These are phyloP conservation scores for Heliamphora exappendiculata DNA, from an alignment of 148 eudicot genomes.

Conservation along the genomic window DNA sequence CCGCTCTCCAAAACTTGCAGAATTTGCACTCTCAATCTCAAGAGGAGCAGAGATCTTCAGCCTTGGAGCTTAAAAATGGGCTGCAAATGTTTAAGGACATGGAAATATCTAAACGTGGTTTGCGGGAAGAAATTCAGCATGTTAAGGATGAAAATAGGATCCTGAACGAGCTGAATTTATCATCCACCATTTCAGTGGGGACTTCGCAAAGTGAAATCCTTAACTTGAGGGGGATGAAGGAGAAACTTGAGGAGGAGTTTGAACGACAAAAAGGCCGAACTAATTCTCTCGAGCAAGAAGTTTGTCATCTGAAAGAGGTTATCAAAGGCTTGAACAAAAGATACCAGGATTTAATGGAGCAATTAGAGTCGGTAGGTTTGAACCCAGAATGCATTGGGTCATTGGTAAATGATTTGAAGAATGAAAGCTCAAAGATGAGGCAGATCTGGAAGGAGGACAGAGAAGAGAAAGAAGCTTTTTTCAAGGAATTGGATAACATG, in stretches of 20 bases:
- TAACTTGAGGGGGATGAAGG: constrained; percentile 53
- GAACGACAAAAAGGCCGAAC: constrained; percentile 46
- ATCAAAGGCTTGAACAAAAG: constrained; percentile 46
- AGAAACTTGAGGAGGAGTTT: constrained; percentile 72
- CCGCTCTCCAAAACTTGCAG: constrained; percentile 50
- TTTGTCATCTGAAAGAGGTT: constrained; percentile 52
- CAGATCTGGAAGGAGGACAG: constrained; percentile 37
- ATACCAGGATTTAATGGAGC: constrained; percentile 48
- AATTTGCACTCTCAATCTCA: constrained; percentile 64
- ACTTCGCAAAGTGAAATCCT: constrained; percentile 47
- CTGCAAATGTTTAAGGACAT: constrained; percentile 61
- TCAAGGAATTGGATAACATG: constrained; percentile 46
- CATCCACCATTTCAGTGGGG: constrained; percentile 38
- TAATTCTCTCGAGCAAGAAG: constrained; percentile 50
- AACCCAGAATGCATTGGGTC: constrained; percentile 48
- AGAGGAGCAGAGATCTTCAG: constrained; percentile 65
- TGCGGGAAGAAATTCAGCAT: constrained; percentile 50
- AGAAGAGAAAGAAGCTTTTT: constrained; percentile 46
- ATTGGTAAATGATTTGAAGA: constrained; percentile 47
- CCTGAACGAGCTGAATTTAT: constrained; percentile 39
- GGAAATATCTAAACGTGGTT: constrained; percentile 46
- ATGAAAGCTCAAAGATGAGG: constrained; percentile 61
- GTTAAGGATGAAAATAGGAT: constrained; percentile 57
- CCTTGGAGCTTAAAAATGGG: constrained; percentile 64
- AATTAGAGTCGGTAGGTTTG: constrained; percentile 56